Percentiles rank a stretch among this genome's conserved stretches.
Evolutionary conservation across 805 yeast species (phyloP).

Genomic region (Diddensiella caesifluorescens): DNA sequence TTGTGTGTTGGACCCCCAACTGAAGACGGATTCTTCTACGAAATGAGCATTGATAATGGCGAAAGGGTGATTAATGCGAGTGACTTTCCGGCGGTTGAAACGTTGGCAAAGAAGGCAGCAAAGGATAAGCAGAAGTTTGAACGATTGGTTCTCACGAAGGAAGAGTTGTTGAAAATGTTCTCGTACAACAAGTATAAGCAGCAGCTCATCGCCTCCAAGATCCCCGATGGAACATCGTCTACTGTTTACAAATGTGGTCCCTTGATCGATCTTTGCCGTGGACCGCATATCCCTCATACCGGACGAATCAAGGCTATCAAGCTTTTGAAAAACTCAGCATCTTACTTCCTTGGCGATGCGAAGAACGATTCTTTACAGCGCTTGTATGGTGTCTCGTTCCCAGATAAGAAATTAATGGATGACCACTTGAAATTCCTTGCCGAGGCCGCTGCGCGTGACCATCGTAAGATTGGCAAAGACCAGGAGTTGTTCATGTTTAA

Average conservation of each 20-base stretch:
- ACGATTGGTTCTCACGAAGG: conserved; percentile 88
- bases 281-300: conserved; percentile 97
- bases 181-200: conserved; percentile 93
- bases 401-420: conserved; percentile 93
- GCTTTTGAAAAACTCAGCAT: conserved; percentile 90
- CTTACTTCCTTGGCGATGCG: conserved; percentile 92
- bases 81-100: conserved; percentile 80
- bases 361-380: conserved; percentile 93
- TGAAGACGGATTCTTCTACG: conserved; percentile 95
- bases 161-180: conserved; percentile 88
- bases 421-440: conserved; percentile 90
- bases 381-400: conserved; percentile 96
- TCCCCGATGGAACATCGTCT: conserved; percentile 93
- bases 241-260: conserved; percentile 98
- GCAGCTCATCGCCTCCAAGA: conserved; percentile 74
- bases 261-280: conserved; percentile 91
- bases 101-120: conserved; percentile 81
- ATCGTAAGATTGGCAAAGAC: conserved; percentile 92
- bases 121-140: conserved; percentile 94
- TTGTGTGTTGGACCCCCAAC: conserved; percentile 95
- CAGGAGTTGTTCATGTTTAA: conserved; percentile 94
- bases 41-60: conserved; percentile 79
- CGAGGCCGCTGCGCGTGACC: conserved; percentile 90
- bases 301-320: conserved; percentile 94
- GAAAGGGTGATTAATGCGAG: conserved; percentile 69